Evolutionary conservation across 805 yeast species (phyloP), one percentile per base, ranked within the genome.

Genomic region (Yamadazyma endophytica): DNA sequence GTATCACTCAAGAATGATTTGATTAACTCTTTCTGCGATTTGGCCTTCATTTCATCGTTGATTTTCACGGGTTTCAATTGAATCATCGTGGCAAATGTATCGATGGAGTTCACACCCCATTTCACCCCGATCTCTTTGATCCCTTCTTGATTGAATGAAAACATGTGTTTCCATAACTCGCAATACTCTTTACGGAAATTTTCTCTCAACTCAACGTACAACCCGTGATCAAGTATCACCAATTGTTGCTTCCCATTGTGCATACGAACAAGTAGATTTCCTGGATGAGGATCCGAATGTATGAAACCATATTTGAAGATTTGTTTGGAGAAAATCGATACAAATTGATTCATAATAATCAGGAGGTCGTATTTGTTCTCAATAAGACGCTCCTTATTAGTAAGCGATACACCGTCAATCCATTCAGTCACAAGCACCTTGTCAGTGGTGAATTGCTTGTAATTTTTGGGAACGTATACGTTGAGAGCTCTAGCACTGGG

Each of bases 271-370:
- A 84, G 49, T 42, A 84, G 54, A 50, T 83, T 84, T 5, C 94
- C 94, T 1, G 92, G 92, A 46, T 83, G 94, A 9, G 90, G 85
- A 48, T 81, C 89, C 32, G 84, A 73, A 49, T 81, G 88, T 12
- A 81, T 76, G 19, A 73, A 61, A 5, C 86, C 87, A 72, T 81
- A 81, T 18, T 64, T 56, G 50, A 79, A 82, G 12, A 79, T 73
- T 55, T 77, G 84, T 38, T 69, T 64, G 14, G 77, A 73, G 42
- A 72, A 73, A 13, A 75, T 61, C 28, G 58, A 57, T 27, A 77
- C 57, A 42, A 79, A 71, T 36, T 65, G 70, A 13, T 58, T 52
- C 72, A 79, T 63, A n/a, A 77, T 57, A 14, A 47, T 39, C 13
- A 53, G 37, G 19, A 65, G 46, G 43, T 73, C 57, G 44, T 52